Evolutionary conservation across 1,284 basidiomycete species (phyloP).

Genomic region (Agroathelia rolfsii): DNA sequence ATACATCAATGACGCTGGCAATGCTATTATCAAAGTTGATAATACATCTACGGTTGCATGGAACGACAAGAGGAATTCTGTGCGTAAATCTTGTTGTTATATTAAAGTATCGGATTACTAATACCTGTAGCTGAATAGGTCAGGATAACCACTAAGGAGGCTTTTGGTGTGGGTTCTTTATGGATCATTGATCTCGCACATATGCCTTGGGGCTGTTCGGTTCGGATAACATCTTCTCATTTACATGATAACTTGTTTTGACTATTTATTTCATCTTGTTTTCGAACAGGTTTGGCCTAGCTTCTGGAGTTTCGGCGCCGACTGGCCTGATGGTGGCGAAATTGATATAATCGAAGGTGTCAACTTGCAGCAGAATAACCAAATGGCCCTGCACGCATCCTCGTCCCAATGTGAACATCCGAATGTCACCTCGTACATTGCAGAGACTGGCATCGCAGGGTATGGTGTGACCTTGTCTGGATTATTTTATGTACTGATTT

Average conservation of each 20-base stretch:
- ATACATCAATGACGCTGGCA: slow-evolving; percentile 40
- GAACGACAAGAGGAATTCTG: slow-evolving; percentile 48
- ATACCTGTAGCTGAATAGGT: slow-evolving; percentile 17
- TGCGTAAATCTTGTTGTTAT: slow-evolving; percentile 21
- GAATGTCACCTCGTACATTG: slow-evolving; percentile 28
- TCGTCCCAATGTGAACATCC: too few relatives aligned
- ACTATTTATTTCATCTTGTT: slow-evolving; percentile 1
- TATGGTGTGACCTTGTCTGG: slow-evolving; percentile 25
- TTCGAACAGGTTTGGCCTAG: slow-evolving; percentile 36
- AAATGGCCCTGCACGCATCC: slow-evolving; percentile 59
- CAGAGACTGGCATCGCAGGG: slow-evolving; percentile 18
- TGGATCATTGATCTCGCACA: slow-evolving; percentile 41
- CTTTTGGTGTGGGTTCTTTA: slow-evolving; percentile 32
- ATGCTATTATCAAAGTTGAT: slow-evolving; percentile 53
- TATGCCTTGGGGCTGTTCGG: slow-evolving; percentile 32
- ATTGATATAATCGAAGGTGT: slow-evolving; percentile 53
- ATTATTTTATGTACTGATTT: slow-evolving; percentile 7
- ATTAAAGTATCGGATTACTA: background rate
- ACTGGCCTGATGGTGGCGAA: slow-evolving; percentile 37
- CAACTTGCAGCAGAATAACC: slow-evolving; percentile 39
- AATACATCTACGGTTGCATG: slow-evolving; percentile 40
- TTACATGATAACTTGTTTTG: slow-evolving; percentile 25
- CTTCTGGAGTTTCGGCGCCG: slow-evolving; percentile 35
- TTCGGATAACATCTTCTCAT: slow-evolving; percentile 44
- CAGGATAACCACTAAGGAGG: slow-evolving; percentile 31